A percentile compares a stretch with the other conserved stretches of the same genome.
phyloP scores from a whole-genome alignment of 2,329 filamentous ascomycete species.

The Penicillium sp. region DNA sequence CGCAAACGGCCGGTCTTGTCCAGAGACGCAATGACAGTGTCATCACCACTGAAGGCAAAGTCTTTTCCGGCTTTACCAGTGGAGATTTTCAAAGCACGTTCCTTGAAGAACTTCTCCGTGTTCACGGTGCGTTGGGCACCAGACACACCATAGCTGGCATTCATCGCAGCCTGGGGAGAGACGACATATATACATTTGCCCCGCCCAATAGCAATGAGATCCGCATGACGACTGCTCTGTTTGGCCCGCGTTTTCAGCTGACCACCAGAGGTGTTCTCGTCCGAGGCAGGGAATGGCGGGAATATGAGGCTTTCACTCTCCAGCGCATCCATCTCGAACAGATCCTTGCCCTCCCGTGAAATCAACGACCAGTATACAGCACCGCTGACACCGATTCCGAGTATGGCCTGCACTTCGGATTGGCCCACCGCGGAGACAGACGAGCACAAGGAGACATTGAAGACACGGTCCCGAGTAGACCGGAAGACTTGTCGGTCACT shows the following conservation, averaged over 20 bases:
- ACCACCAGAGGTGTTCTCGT: conserved; percentile 87
- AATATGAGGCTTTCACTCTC: conserved; percentile 87
- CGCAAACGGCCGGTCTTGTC: conserved; percentile 96
- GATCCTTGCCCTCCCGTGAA: conserved; percentile 72
- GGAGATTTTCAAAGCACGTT: conserved; percentile 88
- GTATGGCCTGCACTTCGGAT: conserved; percentile 73
- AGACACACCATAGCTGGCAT: conserved; percentile 50
- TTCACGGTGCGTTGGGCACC: conserved; percentile 65
- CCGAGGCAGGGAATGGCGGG: conserved; percentile 79
- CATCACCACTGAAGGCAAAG: conserved; percentile 96
- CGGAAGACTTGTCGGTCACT: conserved; percentile 90
- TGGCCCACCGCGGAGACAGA: conserved; percentile 55
- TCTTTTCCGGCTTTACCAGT: conserved; percentile 98
- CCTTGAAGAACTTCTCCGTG: conserved; percentile 80
- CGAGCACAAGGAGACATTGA: conserved; percentile 84
- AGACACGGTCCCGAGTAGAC: conserved; percentile 87
- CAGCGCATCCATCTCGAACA: conserved; percentile 74
- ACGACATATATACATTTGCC: conserved; percentile 96
- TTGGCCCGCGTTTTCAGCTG: conserved; percentile 94
- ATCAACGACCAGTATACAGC: conserved; percentile 95
- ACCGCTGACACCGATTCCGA: conserved; percentile 91
- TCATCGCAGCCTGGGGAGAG: conserved; percentile 58
- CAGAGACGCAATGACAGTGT: conserved; percentile 88
- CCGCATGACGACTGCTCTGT: conserved; percentile 81
- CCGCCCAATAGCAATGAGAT: conserved; percentile 92